Evolutionary conservation across 2,329 filamentous ascomycete genomes (phyloP).

Genomic region (Exserohilum turcica): DNA sequence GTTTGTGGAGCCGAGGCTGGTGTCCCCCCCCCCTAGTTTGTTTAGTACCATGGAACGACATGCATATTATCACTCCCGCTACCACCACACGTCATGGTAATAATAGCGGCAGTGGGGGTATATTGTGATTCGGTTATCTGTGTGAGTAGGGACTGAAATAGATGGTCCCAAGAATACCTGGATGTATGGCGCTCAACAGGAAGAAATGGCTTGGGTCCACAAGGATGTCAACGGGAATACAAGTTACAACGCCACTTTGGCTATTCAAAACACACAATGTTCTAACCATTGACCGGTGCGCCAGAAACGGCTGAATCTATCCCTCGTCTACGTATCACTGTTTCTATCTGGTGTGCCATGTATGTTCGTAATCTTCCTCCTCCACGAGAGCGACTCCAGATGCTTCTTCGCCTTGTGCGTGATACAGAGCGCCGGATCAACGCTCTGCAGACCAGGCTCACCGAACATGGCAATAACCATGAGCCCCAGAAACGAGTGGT

Average conservation of each 20-base stretch:
- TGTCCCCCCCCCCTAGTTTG: background rate
- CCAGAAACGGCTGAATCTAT: slow-evolving; percentile 6
- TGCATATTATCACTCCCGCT: background rate
- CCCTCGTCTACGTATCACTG: background rate
- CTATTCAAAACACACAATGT: background rate
- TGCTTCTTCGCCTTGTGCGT: slow-evolving; percentile 60
- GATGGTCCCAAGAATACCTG: background rate
- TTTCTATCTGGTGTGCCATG: background rate
- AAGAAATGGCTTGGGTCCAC: background rate
- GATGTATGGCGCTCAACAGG: background rate
- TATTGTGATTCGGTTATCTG: background rate
- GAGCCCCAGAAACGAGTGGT: slow-evolving; percentile 88
- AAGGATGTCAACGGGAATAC: background rate
- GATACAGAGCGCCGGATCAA: slow-evolving; percentile 79
- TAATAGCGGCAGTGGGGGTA: background rate
- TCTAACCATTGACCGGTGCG: slow-evolving; percentile 10
- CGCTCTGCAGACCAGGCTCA: slow-evolving; percentile 68
- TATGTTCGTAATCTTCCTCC: slow-evolving; percentile 31
- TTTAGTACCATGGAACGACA: background rate
- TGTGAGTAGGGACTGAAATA: too few relatives aligned
- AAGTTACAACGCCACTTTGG: background rate
- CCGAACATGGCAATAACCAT: slow-evolving; percentile 76
- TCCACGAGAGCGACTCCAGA: slow-evolving; percentile 46
- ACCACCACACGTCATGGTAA: too few relatives aligned
- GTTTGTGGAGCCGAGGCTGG: slow-evolving; percentile 16